These are phyloP conservation scores for Candida montana DNA, from an alignment of 805 yeast species.

Conservation along the genomic window DNA sequence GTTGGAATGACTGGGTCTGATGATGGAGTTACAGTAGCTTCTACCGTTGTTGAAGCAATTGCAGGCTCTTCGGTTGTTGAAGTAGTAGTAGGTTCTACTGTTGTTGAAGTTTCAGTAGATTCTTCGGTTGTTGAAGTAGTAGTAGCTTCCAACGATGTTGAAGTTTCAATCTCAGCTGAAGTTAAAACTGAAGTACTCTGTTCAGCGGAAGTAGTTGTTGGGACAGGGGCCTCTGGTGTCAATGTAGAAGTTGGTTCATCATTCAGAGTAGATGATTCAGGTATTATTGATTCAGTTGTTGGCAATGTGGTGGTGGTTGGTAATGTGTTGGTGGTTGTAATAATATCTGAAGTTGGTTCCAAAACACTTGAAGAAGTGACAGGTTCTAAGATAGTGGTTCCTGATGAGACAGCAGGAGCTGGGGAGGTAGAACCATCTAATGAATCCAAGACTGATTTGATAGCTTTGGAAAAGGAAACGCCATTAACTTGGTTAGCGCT, in stretches of 20 bases:
- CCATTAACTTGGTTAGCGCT: constrained; percentile 42
- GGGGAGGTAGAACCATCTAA: constrained; percentile 11
- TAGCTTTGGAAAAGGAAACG: constrained; percentile 34
- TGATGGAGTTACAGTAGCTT: no score
- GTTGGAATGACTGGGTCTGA: no score
- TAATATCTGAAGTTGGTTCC: constrained; percentile 2
- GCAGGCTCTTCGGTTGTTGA: no score
- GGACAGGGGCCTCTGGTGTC: no score
- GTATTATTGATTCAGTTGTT: background rate
- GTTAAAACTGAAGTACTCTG: no score
- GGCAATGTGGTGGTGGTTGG: background rate
- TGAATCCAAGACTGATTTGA: constrained; percentile 37
- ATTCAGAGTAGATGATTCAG: background rate
- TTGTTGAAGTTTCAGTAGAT: background rate
- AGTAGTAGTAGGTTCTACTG: no score
- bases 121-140: no score
- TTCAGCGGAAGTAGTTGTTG: no score
- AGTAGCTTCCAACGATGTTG: no score
- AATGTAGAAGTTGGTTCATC: no score
- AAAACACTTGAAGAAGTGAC: constrained; percentile 5
- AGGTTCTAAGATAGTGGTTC: background rate
- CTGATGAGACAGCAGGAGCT: background rate
- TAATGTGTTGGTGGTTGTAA: constrained; percentile 9
- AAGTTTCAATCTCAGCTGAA: no score
- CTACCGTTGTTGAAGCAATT: no score